Conservation (phyloP, 2,329 filamentous ascomycete species). For the Sporothrix luriei region DNA sequence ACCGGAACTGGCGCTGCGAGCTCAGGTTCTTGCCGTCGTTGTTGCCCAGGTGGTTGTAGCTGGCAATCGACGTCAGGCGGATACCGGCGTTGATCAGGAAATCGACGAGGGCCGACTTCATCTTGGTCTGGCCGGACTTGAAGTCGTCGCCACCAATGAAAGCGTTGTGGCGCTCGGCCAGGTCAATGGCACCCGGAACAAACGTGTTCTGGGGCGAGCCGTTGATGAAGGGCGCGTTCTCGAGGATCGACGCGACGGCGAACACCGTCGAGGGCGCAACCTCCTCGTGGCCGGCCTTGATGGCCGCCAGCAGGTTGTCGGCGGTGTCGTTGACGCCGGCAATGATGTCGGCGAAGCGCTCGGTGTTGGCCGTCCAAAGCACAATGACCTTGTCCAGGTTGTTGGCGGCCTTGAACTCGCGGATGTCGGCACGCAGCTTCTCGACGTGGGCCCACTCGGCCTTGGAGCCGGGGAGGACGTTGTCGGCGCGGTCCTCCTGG, state of each 20-base stretch:
- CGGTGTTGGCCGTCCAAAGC: slow-evolving; percentile 98
- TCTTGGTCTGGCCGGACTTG: slow-evolving; percentile 99
- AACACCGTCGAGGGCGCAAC: slow-evolving; percentile 96
- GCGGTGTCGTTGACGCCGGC: slow-evolving; percentile 94
- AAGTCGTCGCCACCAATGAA: slow-evolving; percentile 99
- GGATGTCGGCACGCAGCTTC: slow-evolving; percentile 89
- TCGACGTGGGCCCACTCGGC: slow-evolving; percentile 87
- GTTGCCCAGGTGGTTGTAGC: slow-evolving; percentile 99
- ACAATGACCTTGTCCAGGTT: slow-evolving; percentile 92
- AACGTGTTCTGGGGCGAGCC: slow-evolving; percentile 99
- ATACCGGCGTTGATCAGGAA: slow-evolving; percentile 98
- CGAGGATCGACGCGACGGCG: slow-evolving; percentile 89
- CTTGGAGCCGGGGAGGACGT: slow-evolving; percentile 79
- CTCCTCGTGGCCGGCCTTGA: slow-evolving; percentile 83
- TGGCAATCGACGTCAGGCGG: slow-evolving; percentile 96
- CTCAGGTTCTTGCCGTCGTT: slow-evolving; percentile 99
- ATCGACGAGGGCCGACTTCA: slow-evolving; percentile 98
- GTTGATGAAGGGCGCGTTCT: slow-evolving; percentile 94
- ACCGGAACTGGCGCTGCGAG: slow-evolving; percentile 97
- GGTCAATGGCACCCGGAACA: slow-evolving; percentile 85
- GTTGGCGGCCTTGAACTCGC: slow-evolving; percentile 86
- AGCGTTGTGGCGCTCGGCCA: slow-evolving; percentile 81
- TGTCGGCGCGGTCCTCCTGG: slow-evolving; percentile 95
- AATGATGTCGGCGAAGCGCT: slow-evolving; percentile 89
- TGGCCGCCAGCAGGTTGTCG: slow-evolving; percentile 86